These are phyloP conservation scores for Capronia epimyces DNA, from an alignment of 2,329 filamentous ascomycete species.

Conservation along the genomic window DNA sequence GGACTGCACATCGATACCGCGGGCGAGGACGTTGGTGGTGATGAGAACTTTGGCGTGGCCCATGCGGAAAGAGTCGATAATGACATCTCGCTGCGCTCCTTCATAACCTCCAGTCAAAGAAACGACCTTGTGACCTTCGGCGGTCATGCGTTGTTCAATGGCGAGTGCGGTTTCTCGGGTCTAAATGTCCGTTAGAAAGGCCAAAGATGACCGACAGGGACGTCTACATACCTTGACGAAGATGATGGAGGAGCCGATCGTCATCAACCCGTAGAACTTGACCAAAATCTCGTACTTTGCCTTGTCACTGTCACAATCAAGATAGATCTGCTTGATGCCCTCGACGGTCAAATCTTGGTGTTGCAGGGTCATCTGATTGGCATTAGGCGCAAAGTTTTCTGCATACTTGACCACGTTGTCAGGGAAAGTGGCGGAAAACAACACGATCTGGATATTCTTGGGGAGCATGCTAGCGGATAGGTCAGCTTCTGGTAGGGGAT, in stretches of 20 bases:
- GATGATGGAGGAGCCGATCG: slow-evolving; percentile 94
- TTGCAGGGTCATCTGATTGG: slow-evolving; percentile 80
- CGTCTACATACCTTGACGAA: slow-evolving; percentile 71
- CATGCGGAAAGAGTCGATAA: slow-evolving; percentile 79
- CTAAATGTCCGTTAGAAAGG: slow-evolving; percentile 41
- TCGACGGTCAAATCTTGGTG: slow-evolving; percentile 91
- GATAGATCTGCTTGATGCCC: slow-evolving; percentile 95
- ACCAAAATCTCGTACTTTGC: slow-evolving; percentile 85
- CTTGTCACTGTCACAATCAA: slow-evolving; percentile 77
- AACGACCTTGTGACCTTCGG: slow-evolving; percentile 85
- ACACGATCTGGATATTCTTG: slow-evolving; percentile 70
- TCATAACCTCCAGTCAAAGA: slow-evolving; percentile 86
- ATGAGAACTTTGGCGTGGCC: slow-evolving; percentile 93
- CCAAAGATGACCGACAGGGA: neutral
- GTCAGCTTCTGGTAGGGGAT: slow-evolving; percentile 16
- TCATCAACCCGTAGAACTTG: slow-evolving; percentile 92
- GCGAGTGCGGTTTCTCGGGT: slow-evolving; percentile 78
- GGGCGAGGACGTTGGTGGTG: slow-evolving; percentile 91
- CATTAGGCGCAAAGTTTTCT: slow-evolving; percentile 72
- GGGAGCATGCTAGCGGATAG: slow-evolving; percentile 61
- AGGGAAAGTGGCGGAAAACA: slow-evolving; percentile 94
- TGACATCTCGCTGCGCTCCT: slow-evolving; percentile 70
- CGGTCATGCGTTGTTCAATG: slow-evolving; percentile 79
- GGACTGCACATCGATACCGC: slow-evolving; percentile 85
- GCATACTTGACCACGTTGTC: slow-evolving; percentile 81